Conservation (phyloP, 2,329 filamentous ascomycete species). For the Phaeosphaeria sp. region DNA sequence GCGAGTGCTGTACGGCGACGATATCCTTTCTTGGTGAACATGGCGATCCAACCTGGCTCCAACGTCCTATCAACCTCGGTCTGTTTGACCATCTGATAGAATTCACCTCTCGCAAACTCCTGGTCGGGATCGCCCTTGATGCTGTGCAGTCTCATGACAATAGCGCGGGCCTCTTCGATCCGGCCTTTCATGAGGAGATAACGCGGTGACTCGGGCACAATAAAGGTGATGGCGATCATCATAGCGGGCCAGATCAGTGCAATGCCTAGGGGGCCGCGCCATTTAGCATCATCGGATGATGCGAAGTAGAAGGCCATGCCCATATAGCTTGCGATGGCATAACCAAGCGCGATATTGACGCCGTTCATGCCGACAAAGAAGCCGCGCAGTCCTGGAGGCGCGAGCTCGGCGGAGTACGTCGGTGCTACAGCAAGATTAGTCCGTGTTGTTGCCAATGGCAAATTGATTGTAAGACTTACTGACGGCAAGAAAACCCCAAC, state of each 20-base stretch:
- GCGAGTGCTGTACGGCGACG: slow-evolving; percentile 24
- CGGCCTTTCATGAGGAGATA: slow-evolving; percentile 40
- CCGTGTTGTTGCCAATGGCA: not conserved
- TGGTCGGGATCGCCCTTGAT: slow-evolving; percentile 25
- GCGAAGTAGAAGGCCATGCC: slow-evolving; percentile 28
- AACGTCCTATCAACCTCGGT: slow-evolving; percentile 25
- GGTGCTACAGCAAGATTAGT: slow-evolving; percentile 11
- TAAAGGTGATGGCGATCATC: slow-evolving; percentile 25
- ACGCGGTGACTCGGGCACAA: slow-evolving; percentile 46
- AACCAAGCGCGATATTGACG: slow-evolving; percentile 29
- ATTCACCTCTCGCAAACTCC: slow-evolving; percentile 29
- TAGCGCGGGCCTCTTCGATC: slow-evolving; percentile 13
- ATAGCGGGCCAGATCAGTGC: slow-evolving; percentile 30
- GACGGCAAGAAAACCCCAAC: slow-evolving; percentile 32
- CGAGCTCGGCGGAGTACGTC: slow-evolving; percentile 27
- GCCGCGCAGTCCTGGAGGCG: slow-evolving; percentile 27
- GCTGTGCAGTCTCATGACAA: slow-evolving; percentile 22
- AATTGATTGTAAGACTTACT: slow-evolving; percentile 14
- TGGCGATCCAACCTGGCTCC: slow-evolving; percentile 20
- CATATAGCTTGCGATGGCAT: slow-evolving; percentile 30
- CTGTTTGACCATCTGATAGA: slow-evolving; percentile 38
- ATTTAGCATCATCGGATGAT: slow-evolving; percentile 18
- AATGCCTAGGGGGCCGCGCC: slow-evolving; percentile 32
- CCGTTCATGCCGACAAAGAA: slow-evolving; percentile 34
- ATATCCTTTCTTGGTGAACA: slow-evolving; percentile 31